Evolutionary conservation across 768 basidiomycete species (phyloP).

Genomic region (Suillus bovinus): DNA sequence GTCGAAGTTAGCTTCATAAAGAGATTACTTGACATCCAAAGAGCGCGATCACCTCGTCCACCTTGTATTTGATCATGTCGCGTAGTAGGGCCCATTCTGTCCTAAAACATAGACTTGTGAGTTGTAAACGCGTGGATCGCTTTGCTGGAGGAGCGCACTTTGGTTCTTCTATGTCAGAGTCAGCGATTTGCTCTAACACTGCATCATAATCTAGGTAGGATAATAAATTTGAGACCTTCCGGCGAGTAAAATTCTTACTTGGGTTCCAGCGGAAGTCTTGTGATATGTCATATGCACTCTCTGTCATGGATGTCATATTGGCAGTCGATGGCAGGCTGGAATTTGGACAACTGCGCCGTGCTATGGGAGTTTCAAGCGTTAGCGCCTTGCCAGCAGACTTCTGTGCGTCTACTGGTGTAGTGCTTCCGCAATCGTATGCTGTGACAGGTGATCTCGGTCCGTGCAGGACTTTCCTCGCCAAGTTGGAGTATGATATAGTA

Average conservation of each 20-base stretch:
- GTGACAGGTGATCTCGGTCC: not conserved
- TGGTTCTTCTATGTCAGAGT: constrained; percentile 64
- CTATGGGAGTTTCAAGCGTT: constrained; percentile 8
- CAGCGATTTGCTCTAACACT: constrained; percentile 60
- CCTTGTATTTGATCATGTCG: constrained; percentile 70
- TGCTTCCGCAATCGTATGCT: not conserved
- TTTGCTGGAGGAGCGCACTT: constrained; percentile 23
- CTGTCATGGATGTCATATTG: constrained; percentile 22
- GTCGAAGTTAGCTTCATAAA: constrained; percentile 1
- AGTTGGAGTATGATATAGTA: not conserved
- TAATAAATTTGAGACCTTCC: constrained; percentile 7
- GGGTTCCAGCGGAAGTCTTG: constrained; percentile 49
- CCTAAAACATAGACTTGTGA: constrained; percentile 36
- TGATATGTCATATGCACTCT: constrained; percentile 14
- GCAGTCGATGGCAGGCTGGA: not conserved
- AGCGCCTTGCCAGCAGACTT: not conserved
- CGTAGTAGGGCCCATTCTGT: constrained; percentile 71
- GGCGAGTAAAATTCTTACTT: constrained; percentile 37
- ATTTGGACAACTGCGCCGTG: not conserved
- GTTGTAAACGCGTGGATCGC: constrained; percentile 13
- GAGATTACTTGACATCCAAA: not conserved
- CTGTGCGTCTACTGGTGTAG: not conserved
- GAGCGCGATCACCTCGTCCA: constrained; percentile 53
- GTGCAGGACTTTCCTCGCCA: not conserved
- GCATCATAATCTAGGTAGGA: constrained; percentile 52